Conservation (phyloP, 2,329 filamentous ascomycete species). For the Penicillium janthinellum region DNA sequence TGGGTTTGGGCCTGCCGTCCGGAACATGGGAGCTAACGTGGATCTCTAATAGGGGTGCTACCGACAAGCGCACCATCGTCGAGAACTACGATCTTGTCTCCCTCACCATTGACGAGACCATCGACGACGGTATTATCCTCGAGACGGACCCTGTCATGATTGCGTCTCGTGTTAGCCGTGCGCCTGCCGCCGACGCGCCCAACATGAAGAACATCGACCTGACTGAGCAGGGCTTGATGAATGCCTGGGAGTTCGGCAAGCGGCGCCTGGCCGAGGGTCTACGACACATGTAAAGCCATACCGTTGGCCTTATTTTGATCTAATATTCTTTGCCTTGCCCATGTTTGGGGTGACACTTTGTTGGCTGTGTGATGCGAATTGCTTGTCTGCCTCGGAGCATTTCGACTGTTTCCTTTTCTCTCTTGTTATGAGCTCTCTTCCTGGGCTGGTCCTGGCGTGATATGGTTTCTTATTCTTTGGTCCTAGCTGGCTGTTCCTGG, state of each 20-base stretch:
- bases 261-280: slow-evolving; percentile 87
- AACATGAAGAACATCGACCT: slow-evolving; percentile 93
- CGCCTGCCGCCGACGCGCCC: slow-evolving; percentile 82
- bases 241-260: slow-evolving; percentile 91
- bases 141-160: slow-evolving; percentile 97
- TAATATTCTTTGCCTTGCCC: not conserved
- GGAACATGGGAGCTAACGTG: slow-evolving; percentile 19
- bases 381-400: slow-evolving; percentile 22
- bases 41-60: slow-evolving; percentile 69
- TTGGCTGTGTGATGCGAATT: slow-evolving; percentile 23
- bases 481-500: slow-evolving; percentile 12
- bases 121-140: slow-evolving; percentile 93
- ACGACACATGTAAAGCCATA: slow-evolving; percentile 56
- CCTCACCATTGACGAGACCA: slow-evolving; percentile 90
- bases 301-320: not conserved
- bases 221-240: slow-evolving; percentile 92
- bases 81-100: slow-evolving; percentile 98
- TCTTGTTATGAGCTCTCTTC: slow-evolving; percentile 20
- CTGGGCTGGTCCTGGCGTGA: slow-evolving; percentile 43
- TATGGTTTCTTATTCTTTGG: slow-evolving; percentile 30
- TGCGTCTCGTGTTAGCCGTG: slow-evolving; percentile 86
- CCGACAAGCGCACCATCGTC: slow-evolving; percentile 95
- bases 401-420: slow-evolving; percentile 16
- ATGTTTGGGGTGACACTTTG: not conserved
- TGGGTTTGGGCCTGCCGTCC: not conserved